Conservation (phyloP, 345 rosid species). For the Citrus medica region DNA sequence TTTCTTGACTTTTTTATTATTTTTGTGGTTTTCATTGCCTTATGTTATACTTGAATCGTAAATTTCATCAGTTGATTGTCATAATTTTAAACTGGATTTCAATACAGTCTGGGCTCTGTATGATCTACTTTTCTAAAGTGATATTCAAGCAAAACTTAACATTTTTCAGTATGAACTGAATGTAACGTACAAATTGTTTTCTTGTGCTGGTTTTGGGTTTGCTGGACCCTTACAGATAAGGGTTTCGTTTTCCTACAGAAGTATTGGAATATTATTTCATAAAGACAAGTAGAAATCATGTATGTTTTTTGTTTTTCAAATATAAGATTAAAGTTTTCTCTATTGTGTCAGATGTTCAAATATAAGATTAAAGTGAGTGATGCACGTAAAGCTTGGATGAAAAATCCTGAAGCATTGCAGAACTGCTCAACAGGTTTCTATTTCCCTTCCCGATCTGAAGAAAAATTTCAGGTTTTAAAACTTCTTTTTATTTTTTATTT, state of each 20-base stretch:
- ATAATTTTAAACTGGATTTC: not conserved
- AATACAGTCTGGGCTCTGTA: not conserved
- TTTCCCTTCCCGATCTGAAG: conserved; percentile 50
- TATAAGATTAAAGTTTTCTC: not conserved
- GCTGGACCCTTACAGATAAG: not conserved
- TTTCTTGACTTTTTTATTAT: not conserved
- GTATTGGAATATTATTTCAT: not conserved
- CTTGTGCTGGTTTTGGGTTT: not conserved
- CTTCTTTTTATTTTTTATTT: not conserved
- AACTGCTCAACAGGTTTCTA: conserved; percentile 81
- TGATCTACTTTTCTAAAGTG: not conserved
- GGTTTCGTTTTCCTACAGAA: not conserved
- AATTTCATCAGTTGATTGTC: not conserved
- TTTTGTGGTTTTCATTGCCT: not conserved
- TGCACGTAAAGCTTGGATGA: conserved; percentile 86
- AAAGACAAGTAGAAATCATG: not conserved
- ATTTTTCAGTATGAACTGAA: not conserved
- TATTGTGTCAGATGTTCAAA: conserved; percentile 62
- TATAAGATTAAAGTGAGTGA: conserved; percentile 69
- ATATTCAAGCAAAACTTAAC: not conserved
- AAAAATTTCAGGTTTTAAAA: conserved; percentile 40
- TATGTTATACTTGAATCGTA: not conserved
- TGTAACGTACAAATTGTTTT: not conserved
- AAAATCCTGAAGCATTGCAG: conserved; percentile 63
- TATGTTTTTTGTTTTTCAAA: not conserved